Base-by-base conservation (phyloP, 192 early-diverging fungal species). In the Geosiphon pyriformis region DNA sequence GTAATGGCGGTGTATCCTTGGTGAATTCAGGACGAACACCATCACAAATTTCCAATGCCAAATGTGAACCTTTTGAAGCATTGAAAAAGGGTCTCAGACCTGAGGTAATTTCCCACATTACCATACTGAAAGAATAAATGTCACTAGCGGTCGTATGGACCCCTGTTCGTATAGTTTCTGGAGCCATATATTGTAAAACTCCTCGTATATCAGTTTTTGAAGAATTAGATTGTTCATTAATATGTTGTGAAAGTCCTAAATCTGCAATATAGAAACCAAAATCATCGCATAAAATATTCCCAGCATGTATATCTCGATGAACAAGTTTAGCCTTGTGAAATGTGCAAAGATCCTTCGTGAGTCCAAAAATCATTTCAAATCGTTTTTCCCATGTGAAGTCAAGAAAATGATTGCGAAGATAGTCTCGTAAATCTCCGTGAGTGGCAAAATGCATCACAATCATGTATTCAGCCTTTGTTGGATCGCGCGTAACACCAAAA, bases 101-200 rank as follows among this genome's bases (percentile, higher is more conserved):
- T 1, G 69, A 66, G 2, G 77, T 69, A 7, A 79, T 67, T 25
- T 74, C 67, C 74, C 74, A 79, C 68, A 79, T 73, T 12, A 79
- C 71, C 18, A 79, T 68, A 0, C 77, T 74, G 0, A 79, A 65
- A 73, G 70, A 70, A 67, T 76, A 79, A 18, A 79, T 69, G 42
- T 79, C 76, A 10, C 47, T 31, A 1, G 48, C 61, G 29, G 48
- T 46, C 3, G 48, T 52, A 18, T 3, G 22, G 3, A 11, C 4
- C 20, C 11, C 0, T 29, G 64, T 68, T 47, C 60, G 32, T n/a
- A 65, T 55, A 2, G 70, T 51, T 37, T 76, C 75, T 17, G 75
- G 75, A 1, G 75, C 68, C 2, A 73, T 18, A 59, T 73, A 76
- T 11, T 71, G 71, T 4, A 76, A 42, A 20, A 69, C 58, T 23